Percentiles rank a stretch among this genome's conserved stretches.
Conservation (phyloP, 345 rosid genomes). For the Leavenworthia alabamica region DNA sequence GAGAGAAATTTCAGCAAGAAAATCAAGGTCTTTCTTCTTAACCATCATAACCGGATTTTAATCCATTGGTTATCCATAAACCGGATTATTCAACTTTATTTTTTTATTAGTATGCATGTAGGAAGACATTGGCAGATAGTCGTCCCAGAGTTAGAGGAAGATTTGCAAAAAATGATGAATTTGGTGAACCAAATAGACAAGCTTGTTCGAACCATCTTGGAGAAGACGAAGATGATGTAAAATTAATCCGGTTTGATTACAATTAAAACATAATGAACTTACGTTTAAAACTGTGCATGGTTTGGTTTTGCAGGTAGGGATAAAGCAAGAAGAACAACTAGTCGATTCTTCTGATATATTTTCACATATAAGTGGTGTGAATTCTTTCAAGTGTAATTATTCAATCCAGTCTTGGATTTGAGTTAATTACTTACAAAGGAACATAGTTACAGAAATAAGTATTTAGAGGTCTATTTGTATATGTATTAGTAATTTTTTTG, state of each 20-base stretch:
- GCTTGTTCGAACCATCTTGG: slow-evolving; percentile 57
- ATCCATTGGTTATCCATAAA: neutral
- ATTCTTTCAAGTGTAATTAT: slow-evolving; percentile 75
- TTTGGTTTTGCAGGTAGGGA: slow-evolving; percentile 40
- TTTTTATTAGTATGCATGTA: slow-evolving; percentile 74
- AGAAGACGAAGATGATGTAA: slow-evolving; percentile 66
- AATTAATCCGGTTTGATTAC: neutral
- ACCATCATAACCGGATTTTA: neutral
- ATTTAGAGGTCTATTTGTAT: slow-evolving; percentile 7
- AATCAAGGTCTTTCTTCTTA: slow-evolving; percentile 56
- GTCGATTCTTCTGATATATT: slow-evolving; percentile 80
- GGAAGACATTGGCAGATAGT: slow-evolving; percentile 93
- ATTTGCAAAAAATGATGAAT: slow-evolving; percentile 88
- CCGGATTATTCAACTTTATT: neutral
- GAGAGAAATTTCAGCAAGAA: slow-evolving; percentile 97
- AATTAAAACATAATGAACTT: neutral
- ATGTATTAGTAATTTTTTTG: slow-evolving; percentile 21
- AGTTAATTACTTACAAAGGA: slow-evolving; percentile 11
- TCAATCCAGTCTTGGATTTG: slow-evolving; percentile 83
- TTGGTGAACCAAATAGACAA: slow-evolving; percentile 47
- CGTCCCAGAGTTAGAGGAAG: slow-evolving; percentile 93
- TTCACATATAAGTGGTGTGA: slow-evolving; percentile 81
- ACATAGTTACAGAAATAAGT: too few species aligned
- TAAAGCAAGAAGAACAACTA: slow-evolving; percentile 71
- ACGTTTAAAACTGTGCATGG: neutral